Conservation (phyloP, 2,329 filamentous ascomycete genomes). For the Fusarium sp. region DNA sequence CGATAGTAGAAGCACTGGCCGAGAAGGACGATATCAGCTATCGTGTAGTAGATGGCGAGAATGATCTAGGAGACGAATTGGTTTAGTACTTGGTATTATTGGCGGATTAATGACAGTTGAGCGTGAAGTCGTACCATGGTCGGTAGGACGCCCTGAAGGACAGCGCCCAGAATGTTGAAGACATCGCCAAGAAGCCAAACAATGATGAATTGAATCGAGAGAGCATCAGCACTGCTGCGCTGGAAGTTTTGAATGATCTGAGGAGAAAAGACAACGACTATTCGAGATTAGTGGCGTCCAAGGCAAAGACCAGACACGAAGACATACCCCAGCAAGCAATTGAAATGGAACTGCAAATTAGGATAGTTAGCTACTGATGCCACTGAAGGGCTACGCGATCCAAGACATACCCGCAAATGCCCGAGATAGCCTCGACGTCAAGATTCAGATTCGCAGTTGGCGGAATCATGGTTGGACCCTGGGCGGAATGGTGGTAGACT, state of each 20-base stretch:
- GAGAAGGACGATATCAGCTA: slow-evolving; percentile 90
- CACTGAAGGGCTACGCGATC: slow-evolving; percentile 45
- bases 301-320: slow-evolving; percentile 5
- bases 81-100: slow-evolving; percentile 23
- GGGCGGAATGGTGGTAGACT: slow-evolving; percentile 33
- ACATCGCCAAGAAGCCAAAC: slow-evolving; percentile 95
- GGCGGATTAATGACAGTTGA: background rate
- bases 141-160: slow-evolving; percentile 90
- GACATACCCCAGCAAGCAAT: slow-evolving; percentile 86
- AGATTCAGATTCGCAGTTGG: slow-evolving; percentile 73
- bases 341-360: slow-evolving; percentile 79
- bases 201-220: slow-evolving; percentile 91
- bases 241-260: slow-evolving; percentile 97
- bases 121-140: slow-evolving; percentile 76
- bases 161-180: slow-evolving; percentile 94
- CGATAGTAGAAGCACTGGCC: slow-evolving; percentile 96
- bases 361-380: slow-evolving; percentile 24
- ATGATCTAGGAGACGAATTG: slow-evolving; percentile 70
- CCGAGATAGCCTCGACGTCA: slow-evolving; percentile 90
- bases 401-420: slow-evolving; percentile 81
- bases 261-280: slow-evolving; percentile 93
- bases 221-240: slow-evolving; percentile 84
- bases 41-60: slow-evolving; percentile 92
- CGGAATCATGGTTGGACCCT: slow-evolving; percentile 62
- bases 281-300: slow-evolving; percentile 32